Percentiles rank a stretch among this genome's conserved stretches.
phyloP scores from a whole-genome alignment of 2,329 filamentous ascomycete species.

The Paraphoma chrysanthemicola region DNA sequence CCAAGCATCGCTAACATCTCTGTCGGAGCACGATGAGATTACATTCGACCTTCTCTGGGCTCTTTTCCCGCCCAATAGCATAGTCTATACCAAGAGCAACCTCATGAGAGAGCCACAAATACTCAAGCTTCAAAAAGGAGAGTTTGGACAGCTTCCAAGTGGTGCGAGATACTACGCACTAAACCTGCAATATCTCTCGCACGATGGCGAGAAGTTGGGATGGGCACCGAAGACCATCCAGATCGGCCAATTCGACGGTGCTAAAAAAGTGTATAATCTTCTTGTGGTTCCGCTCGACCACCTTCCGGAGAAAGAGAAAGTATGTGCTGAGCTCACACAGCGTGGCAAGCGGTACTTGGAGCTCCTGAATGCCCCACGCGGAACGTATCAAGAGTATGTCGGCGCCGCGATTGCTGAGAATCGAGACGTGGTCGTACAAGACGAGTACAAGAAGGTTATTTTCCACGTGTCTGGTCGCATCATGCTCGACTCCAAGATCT shows the following conservation, averaged over 20 bases:
- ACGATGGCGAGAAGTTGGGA: constrained; percentile 17
- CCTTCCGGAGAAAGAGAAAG: constrained; percentile 7
- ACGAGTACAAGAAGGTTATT: constrained; percentile 8
- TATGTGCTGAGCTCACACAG: constrained; percentile 37
- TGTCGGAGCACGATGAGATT: constrained; percentile 16
- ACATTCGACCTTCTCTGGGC: constrained; percentile 22
- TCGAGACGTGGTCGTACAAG: not conserved
- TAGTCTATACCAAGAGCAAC: constrained; percentile 12
- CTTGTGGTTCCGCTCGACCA: constrained; percentile 9
- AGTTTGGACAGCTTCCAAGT: constrained; percentile 2
- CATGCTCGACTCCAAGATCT: constrained; percentile 16
- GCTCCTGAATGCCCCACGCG: constrained; percentile 12
- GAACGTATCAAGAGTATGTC: constrained; percentile 11
- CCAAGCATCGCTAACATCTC: constrained; percentile 1
- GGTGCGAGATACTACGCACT: constrained; percentile 7
- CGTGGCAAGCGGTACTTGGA: constrained; percentile 52
- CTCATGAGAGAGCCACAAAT: constrained; percentile 10
- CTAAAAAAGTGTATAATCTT: constrained; percentile 16
- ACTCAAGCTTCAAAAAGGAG: constrained; percentile 9
- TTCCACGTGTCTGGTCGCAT: constrained; percentile 10
- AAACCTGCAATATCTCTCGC: constrained; percentile 7
- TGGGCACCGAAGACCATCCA: constrained; percentile 4
- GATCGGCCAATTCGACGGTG: constrained; percentile 16
- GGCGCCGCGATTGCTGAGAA: constrained; percentile 5
- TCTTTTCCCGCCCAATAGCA: constrained; percentile 17